Evolutionary conservation across 495 filamentous ascomycete genomes (phyloP).

Genomic region (Penicillium antarcticum): DNA sequence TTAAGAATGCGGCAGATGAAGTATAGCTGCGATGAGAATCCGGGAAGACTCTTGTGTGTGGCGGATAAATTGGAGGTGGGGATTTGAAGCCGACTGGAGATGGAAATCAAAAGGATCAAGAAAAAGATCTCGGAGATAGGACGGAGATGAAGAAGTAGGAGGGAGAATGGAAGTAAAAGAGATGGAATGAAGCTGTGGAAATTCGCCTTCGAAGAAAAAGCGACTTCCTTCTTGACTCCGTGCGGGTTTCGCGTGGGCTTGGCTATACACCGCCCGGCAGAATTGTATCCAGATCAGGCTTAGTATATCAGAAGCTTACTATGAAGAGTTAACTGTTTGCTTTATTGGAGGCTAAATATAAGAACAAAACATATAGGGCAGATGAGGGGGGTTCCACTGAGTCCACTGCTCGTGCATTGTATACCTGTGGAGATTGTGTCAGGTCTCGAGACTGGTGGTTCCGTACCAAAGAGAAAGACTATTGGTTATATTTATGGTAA

Average conservation of each 20-base stretch:
- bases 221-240: conserved; percentile 27
- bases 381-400: no score
- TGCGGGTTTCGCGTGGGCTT: conserved; percentile 31
- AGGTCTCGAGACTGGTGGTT: no score
- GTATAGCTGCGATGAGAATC: conserved; percentile 18
- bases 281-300: conserved; percentile 3
- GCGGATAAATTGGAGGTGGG: conserved; percentile 2
- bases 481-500: background rate
- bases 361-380: no score
- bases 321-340: no score
- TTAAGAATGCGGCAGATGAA: conserved; percentile 17
- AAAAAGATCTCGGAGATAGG: conserved; percentile 4
- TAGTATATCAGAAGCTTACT: no score
- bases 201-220: conserved; percentile 33
- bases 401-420: no score
- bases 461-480: background rate
- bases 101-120: conserved; percentile 8
- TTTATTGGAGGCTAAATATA: no score
- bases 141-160: conserved; percentile 7
- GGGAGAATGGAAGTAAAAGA: conserved; percentile 11
- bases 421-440: no score
- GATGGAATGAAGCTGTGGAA: conserved; percentile 27
- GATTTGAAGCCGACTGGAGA: conserved; percentile 1
- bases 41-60: conserved; percentile 32
- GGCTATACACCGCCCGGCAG: conserved; percentile 28